phyloP scores from a whole-genome alignment of 2,329 filamentous ascomycete genomes.

The Didymosphaeria variabile region DNA sequence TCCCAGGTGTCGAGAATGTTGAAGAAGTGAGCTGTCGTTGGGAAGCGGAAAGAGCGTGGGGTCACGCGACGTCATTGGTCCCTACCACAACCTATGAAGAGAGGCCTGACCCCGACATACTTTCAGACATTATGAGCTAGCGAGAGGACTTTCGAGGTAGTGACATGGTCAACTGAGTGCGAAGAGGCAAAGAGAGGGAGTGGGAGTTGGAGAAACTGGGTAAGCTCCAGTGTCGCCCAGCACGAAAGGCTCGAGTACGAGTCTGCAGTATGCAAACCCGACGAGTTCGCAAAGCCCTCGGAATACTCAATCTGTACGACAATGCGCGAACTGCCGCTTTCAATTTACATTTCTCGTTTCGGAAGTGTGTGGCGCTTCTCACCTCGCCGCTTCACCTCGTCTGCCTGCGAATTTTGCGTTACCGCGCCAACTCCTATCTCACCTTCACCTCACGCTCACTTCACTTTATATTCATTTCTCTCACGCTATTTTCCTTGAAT shows the following conservation, averaged over 20 bases:
- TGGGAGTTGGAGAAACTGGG: neutral
- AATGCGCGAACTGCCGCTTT: neutral
- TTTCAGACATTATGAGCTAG: neutral
- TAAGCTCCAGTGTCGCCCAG: neutral
- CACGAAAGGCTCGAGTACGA: neutral
- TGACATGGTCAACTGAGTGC: neutral
- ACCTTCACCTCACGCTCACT: constrained; percentile 3
- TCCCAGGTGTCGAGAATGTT: neutral
- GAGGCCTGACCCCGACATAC: neutral
- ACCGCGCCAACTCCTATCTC: neutral
- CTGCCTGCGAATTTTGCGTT: neutral
- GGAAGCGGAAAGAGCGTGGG: neutral
- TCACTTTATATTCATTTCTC: neutral
- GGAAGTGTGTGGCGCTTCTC: neutral
- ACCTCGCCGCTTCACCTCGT: constrained; percentile 1
- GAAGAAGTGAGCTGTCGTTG: constrained; percentile 1
- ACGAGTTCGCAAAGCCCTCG: neutral
- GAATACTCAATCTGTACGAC: neutral
- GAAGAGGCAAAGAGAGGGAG: neutral
- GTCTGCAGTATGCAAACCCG: neutral
- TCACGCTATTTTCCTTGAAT: neutral
- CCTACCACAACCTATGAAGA: neutral
- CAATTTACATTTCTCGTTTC: neutral
- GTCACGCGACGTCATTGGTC: neutral
- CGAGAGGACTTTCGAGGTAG: neutral